Percentiles rank a stretch among this genome's conserved stretches.
Evolutionary conservation across 2,329 filamentous ascomycete genomes (phyloP).

Genomic region (Aciculosporium take): DNA sequence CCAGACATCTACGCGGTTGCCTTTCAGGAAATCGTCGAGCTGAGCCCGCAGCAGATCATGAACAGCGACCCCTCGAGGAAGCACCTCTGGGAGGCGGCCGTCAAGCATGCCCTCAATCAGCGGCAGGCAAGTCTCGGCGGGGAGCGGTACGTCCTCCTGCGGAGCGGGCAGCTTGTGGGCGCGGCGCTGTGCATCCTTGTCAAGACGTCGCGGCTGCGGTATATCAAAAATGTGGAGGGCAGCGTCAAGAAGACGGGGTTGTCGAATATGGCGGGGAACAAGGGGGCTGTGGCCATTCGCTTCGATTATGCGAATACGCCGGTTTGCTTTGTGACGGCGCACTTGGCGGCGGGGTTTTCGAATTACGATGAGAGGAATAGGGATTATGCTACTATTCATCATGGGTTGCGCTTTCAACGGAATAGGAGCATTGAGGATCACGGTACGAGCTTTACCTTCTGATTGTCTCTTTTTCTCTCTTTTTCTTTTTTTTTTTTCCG

Average conservation of each 20-base stretch:
- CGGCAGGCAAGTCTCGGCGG: conserved; percentile 49
- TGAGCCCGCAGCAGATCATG: conserved; percentile 98
- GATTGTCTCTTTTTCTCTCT: not conserved
- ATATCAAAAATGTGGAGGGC: conserved; percentile 94
- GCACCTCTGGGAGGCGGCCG: conserved; percentile 72
- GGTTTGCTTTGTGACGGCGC: conserved; percentile 90
- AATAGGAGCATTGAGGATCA: conserved; percentile 88
- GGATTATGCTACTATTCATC: conserved; percentile 80
- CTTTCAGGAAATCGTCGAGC: conserved; percentile 96
- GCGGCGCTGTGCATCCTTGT: conserved; percentile 88
- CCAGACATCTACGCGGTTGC: conserved; percentile 82
- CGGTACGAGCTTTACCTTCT: conserved; percentile 28
- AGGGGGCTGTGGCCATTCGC: conserved; percentile 90
- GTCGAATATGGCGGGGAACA: conserved; percentile 95
- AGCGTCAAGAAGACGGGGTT: conserved; percentile 88
- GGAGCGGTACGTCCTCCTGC: conserved; percentile 74
- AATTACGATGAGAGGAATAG: conserved; percentile 95
- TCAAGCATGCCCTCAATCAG: conserved; percentile 61
- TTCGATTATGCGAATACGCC: conserved; percentile 89
- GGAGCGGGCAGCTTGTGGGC: conserved; percentile 88
- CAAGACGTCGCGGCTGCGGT: conserved; percentile 56
- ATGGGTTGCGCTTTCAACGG: conserved; percentile 78
- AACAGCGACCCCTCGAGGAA: conserved; percentile 84
- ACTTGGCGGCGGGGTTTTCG: conserved; percentile 87
- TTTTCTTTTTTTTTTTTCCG: not conserved